Conservation (phyloP, 176 grass and related monocot species). For the Carex littledalei region DNA sequence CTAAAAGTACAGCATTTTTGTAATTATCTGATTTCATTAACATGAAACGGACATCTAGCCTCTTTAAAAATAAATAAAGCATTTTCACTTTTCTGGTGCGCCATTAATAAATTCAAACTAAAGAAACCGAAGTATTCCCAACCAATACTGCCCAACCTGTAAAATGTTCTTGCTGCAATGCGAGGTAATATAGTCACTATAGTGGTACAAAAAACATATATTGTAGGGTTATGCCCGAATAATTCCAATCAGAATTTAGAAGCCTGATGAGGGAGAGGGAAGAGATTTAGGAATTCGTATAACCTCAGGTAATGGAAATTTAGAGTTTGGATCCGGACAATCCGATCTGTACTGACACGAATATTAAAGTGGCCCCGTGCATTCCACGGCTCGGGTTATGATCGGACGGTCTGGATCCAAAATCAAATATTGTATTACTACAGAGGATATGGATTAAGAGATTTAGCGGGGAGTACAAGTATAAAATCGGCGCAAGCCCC, state of each 20-base stretch:
- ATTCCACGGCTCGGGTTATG: too few species aligned
- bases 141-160: background rate
- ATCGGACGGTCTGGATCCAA: too few species aligned
- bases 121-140: background rate
- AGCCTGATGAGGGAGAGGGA: background rate
- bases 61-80: background rate
- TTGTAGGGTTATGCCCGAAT: background rate
- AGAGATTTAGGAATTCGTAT: background rate
- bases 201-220: background rate
- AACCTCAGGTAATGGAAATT: too few species aligned
- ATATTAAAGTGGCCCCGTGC: too few species aligned
- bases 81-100: background rate
- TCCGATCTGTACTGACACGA: too few species aligned
- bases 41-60: too few species aligned
- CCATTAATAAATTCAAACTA: background rate
- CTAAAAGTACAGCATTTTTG: background rate
- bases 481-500: conserved; percentile 47
- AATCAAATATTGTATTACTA: too few species aligned
- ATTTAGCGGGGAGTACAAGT: conserved; percentile 6
- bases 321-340: too few species aligned
- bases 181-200: background rate
- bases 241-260: background rate
- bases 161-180: background rate
- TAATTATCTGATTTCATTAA: too few species aligned
- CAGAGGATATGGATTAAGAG: too few species aligned